Conservation (phyloP, 129 eudicot species). For the Flaveria brownii region DNA sequence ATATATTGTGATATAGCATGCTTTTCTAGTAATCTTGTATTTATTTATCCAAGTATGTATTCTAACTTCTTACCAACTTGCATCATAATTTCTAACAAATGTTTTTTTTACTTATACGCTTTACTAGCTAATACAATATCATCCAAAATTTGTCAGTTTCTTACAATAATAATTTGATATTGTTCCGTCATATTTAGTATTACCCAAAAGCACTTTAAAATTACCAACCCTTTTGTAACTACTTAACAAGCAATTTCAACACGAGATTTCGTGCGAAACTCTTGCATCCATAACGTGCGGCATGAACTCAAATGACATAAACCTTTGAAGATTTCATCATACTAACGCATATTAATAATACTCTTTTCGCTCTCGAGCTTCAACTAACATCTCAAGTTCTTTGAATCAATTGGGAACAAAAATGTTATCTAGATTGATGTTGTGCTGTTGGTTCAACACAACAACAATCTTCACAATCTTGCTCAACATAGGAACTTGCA, state of each 20-base stretch:
- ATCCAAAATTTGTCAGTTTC: not conserved
- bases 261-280: slow-evolving; percentile 4
- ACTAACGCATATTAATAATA: no score
- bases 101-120: no score
- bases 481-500: slow-evolving; percentile 24
- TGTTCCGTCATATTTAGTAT: not conserved
- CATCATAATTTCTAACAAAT: no score
- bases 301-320: slow-evolving; percentile 2
- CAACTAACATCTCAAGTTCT: not conserved
- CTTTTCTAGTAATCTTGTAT: no score
- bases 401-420: not conserved
- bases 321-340: not conserved
- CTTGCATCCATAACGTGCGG: slow-evolving; percentile 2
- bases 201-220: not conserved
- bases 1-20: no score
- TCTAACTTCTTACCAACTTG: no score
- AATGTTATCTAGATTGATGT: slow-evolving; percentile 15
- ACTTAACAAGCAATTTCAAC: not conserved
- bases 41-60: no score
- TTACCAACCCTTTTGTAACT: slow-evolving; percentile 16
- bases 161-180: not conserved
- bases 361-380: not conserved
- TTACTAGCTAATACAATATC: not conserved
- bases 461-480: slow-evolving; percentile 21
- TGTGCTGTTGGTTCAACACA: slow-evolving; percentile 10